phyloP scores from a whole-genome alignment of 805 yeast species.

The Pichia exigua region DNA sequence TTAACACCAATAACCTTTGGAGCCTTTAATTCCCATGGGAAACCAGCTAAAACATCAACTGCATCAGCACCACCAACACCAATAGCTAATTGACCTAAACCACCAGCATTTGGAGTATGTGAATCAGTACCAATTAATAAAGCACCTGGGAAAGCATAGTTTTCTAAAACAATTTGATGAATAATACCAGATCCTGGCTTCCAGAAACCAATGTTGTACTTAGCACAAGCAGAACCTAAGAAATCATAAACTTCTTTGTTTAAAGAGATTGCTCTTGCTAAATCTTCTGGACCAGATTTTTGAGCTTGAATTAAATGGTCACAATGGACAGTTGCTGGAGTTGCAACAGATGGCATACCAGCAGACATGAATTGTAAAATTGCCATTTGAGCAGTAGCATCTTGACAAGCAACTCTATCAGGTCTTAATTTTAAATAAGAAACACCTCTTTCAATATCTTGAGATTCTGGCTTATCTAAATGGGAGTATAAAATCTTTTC shows the following conservation, averaged over 20 bases:
- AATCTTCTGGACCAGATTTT: conserved; percentile 81
- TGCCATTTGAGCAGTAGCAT: conserved; percentile 99
- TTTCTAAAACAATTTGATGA: conserved; percentile 95
- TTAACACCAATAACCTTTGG: conserved; percentile 93
- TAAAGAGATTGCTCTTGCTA: conserved; percentile 69
- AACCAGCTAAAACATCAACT: conserved; percentile 92
- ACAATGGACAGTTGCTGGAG: conserved; percentile 95
- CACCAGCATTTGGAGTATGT: conserved; percentile 99
- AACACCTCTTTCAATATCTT: conserved; percentile 67
- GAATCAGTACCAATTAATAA: conserved; percentile 98
- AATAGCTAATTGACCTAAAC: conserved; percentile 95
- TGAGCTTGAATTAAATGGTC: conserved; percentile 97
- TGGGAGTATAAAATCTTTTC: conserved; percentile 94
- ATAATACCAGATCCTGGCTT: conserved; percentile 99
- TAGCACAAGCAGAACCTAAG: conserved; percentile 84
- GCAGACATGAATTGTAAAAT: conserved; percentile 96
- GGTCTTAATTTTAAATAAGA: conserved; percentile 90
- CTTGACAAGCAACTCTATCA: conserved; percentile 99
- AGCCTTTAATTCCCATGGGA: conserved; percentile 98
- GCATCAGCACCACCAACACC: conserved; percentile 99
- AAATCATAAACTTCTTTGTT: conserved; percentile 96
- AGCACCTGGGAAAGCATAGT: conserved; percentile 93
- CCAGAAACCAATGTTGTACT: conserved; percentile 97
- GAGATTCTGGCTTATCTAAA: conserved; percentile 79
- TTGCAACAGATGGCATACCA: conserved; percentile 77